A percentile compares a stretch with the other conserved stretches of the same genome.
Conservation (phyloP, 495 filamentous ascomycete species). For the Talaromyces liani region DNA sequence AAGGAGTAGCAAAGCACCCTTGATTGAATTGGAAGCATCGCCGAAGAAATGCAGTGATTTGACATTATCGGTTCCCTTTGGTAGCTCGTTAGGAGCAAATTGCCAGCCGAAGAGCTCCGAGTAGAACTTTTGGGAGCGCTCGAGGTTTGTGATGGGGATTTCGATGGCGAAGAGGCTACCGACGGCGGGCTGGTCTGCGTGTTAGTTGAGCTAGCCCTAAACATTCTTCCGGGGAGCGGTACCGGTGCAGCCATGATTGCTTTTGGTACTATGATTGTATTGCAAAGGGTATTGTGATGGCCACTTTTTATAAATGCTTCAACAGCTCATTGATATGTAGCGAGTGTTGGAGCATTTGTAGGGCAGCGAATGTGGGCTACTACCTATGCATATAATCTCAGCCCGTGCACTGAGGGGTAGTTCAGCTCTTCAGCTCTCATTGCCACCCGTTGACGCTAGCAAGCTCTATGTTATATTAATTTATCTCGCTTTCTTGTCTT, state of each 20-base stretch:
- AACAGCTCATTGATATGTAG: not conserved
- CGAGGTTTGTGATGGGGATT: constrained; percentile 5
- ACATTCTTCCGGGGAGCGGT: not conserved
- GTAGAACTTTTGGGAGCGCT: constrained; percentile 4
- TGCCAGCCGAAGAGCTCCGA: constrained; percentile 1
- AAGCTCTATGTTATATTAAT: not conserved
- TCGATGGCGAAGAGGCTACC: constrained; percentile 3
- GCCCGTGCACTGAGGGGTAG: no score
- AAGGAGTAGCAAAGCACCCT: constrained; percentile 4
- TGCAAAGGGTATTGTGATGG: not conserved
- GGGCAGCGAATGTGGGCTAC: not conserved
- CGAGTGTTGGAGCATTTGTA: not conserved
- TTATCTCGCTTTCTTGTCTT: not conserved
- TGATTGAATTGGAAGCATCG: constrained; percentile 1
- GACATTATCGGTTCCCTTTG: not conserved
- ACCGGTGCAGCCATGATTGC: constrained; percentile 1
- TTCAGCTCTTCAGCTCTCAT: not conserved
- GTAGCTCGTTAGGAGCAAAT: not conserved
- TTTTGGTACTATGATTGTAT: not conserved
- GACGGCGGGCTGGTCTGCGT: not conserved
- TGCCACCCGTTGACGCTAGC: not conserved
- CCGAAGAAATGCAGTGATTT: constrained; percentile 3
- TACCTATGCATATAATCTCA: not conserved
- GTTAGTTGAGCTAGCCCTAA: not conserved
- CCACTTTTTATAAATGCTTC: not conserved